Conservation (phyloP, 805 yeast species). For the Yamadazyma takamatsuzukensis region DNA sequence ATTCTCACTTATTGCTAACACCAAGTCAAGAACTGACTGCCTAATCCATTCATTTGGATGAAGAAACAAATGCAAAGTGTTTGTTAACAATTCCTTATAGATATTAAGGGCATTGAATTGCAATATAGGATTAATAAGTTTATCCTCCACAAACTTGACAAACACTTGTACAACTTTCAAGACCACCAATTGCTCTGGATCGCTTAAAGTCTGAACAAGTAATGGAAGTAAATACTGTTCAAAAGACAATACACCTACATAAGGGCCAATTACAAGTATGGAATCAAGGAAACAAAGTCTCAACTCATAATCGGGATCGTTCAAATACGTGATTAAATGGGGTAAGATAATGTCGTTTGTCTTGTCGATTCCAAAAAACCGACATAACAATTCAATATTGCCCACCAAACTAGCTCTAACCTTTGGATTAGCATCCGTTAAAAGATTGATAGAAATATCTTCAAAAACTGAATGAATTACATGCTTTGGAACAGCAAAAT, state of each 20-base stretch:
- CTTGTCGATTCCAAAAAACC: conserved; percentile 79
- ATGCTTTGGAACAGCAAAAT: conserved; percentile 31
- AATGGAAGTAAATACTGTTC: conserved; percentile 89
- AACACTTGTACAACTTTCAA: conserved; percentile 56
- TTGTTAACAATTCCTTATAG: conserved; percentile 31
- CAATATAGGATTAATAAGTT: conserved; percentile 29
- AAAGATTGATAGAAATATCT: conserved; percentile 54
- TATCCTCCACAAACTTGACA: conserved; percentile 24
- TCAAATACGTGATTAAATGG: conserved; percentile 86
- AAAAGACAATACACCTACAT: conserved; percentile 74
- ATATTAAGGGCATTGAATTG: conserved; percentile 38
- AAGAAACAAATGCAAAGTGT: conserved; percentile 52
- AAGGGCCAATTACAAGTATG: conserved; percentile 70
- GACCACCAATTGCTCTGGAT: conserved; percentile 79
- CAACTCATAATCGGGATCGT: conserved; percentile 68
- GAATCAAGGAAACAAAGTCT: conserved; percentile 69
- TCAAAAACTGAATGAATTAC: conserved; percentile 57
- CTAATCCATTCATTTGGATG: conserved; percentile 90
- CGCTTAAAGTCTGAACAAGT: conserved; percentile 76
- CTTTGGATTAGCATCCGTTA: conserved; percentile 64
- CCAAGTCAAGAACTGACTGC: conserved; percentile 58
- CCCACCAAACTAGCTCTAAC: conserved; percentile 69
- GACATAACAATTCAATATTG: conserved; percentile 73
- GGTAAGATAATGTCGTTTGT: conserved; percentile 87
- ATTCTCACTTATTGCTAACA: conserved; percentile 59